Percentiles rank a stretch among this genome's conserved stretches.
These are phyloP conservation scores for Stylosanthes scabra DNA, from an alignment of 331 rosid species.

Conservation along the genomic window DNA sequence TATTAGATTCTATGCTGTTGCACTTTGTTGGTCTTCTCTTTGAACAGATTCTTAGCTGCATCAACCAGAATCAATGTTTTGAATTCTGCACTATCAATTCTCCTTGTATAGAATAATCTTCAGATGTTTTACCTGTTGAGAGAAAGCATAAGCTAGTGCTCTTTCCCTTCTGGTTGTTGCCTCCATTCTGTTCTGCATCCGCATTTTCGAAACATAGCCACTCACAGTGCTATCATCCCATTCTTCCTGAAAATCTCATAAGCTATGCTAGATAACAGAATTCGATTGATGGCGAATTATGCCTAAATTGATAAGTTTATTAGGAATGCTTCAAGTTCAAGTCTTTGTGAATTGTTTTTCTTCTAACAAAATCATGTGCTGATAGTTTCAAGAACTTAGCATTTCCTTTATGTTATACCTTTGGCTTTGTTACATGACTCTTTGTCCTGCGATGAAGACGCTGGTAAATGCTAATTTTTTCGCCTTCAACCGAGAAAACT, in stretches of 20 bases:
- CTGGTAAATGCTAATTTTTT: no score
- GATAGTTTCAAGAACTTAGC: no score
- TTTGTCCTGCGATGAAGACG: no score
- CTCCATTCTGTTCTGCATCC: slow-evolving; percentile 86
- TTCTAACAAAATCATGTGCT: no score
- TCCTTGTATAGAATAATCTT: not conserved
- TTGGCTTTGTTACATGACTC: no score
- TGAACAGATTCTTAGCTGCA: slow-evolving; percentile 80
- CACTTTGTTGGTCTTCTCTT: slow-evolving; percentile 59
- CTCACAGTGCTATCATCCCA: slow-evolving; percentile 98
- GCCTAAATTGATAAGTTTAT: not conserved
- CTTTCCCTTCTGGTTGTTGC: slow-evolving; percentile 91
- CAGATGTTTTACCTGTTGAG: slow-evolving; percentile 75
- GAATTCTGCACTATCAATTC: not conserved
- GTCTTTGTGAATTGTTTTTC: no score
- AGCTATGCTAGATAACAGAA: slow-evolving; percentile 23
- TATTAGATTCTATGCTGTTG: slow-evolving; percentile 56
- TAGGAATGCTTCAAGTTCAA: no score
- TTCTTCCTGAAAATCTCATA: slow-evolving; percentile 68
- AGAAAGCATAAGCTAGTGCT: slow-evolving; percentile 96
- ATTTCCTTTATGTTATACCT: no score
- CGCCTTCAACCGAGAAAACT: no score
- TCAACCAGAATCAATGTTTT: slow-evolving; percentile 12
- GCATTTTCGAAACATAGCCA: slow-evolving; percentile 77
- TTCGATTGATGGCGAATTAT: slow-evolving; percentile 19